Conservation (phyloP, 345 rosid genomes). For the Pugionium dolabratum region DNA sequence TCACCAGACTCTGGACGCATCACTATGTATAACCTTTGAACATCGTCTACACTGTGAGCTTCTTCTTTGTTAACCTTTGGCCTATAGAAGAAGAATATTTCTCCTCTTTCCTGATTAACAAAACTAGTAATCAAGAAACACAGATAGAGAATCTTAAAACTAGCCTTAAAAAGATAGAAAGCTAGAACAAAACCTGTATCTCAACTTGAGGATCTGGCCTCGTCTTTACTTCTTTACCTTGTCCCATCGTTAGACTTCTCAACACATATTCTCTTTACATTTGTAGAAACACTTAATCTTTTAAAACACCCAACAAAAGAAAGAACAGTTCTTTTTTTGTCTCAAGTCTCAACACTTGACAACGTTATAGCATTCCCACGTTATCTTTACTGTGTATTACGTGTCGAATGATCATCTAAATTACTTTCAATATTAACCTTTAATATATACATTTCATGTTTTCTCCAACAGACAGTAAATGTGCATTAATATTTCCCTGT, state of each 20-base stretch:
- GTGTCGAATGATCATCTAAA: conserved; percentile 28
- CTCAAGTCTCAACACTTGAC: conserved; percentile 7
- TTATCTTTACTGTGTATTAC: conserved; percentile 8
- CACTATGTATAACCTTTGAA: conserved; percentile 64
- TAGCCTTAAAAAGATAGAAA: not conserved
- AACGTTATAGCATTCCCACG: conserved; percentile 28
- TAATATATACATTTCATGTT: not conserved
- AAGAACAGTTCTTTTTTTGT: not conserved
- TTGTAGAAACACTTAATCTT: not conserved
- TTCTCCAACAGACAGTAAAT: conserved; percentile 4
- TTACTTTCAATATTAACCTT: not conserved
- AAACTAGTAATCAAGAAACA: too few species aligned
- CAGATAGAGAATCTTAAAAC: not conserved
- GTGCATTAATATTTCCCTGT: not conserved
- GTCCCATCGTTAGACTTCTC: conserved; percentile 29
- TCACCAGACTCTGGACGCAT: conserved; percentile 68
- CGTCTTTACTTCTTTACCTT: conserved; percentile 40
- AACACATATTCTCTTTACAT: not conserved
- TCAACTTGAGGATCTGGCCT: conserved; percentile 40
- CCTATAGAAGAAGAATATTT: conserved; percentile 80
- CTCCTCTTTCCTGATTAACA: conserved; percentile 61
- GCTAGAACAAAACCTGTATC: conserved; percentile 34
- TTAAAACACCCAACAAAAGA: not conserved
- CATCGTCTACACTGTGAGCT: conserved; percentile 61
- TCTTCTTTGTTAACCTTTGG: conserved; percentile 71